Conservation (phyloP, 768 basidiomycete species). For the Collybia nuda region DNA sequence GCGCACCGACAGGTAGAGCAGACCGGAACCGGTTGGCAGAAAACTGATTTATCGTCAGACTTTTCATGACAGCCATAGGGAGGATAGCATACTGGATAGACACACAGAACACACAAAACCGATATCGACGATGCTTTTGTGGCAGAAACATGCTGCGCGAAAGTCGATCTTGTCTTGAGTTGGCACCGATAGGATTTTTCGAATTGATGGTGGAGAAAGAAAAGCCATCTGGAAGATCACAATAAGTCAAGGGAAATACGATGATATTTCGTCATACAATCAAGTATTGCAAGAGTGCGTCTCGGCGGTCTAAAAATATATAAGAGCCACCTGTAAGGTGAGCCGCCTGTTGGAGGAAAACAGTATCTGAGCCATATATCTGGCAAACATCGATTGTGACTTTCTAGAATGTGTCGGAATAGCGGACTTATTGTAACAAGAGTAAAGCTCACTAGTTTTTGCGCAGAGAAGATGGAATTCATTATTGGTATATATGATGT, state of each 20-base stretch:
- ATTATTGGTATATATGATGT: constrained; percentile 96
- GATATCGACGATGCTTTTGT: constrained; percentile 94
- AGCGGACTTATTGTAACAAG: constrained; percentile 1
- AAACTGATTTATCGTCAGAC: constrained; percentile 53
- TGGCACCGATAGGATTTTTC: constrained; percentile 78
- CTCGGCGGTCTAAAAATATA: constrained; percentile 76
- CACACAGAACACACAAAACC: constrained; percentile 99
- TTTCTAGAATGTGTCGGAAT: constrained; percentile 55
- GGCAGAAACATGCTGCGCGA: constrained; percentile 97
- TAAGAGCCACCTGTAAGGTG: constrained; percentile 96
- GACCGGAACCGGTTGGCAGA: constrained; percentile 90
- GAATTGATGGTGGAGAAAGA: constrained; percentile 55
- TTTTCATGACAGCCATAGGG: constrained; percentile 1
- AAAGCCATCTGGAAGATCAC: constrained; percentile 72
- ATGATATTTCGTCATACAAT: constrained; percentile 44
- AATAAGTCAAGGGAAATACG: constrained; percentile 1
- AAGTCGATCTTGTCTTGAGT: constrained; percentile 97
- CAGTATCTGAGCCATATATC: constrained; percentile 83
- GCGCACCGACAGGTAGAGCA: constrained; percentile 92
- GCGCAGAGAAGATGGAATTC: constrained; percentile 99
- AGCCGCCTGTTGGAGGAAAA: constrained; percentile 96
- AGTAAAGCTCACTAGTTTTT: constrained; percentile 74
- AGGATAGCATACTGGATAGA: constrained; percentile 74
- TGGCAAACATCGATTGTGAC: constrained; percentile 97
- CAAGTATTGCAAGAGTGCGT: constrained; percentile 90